These are phyloP conservation scores for Pseudocercospora cruenta DNA, from an alignment of 2,329 filamentous ascomycete species.

Conservation along the genomic window DNA sequence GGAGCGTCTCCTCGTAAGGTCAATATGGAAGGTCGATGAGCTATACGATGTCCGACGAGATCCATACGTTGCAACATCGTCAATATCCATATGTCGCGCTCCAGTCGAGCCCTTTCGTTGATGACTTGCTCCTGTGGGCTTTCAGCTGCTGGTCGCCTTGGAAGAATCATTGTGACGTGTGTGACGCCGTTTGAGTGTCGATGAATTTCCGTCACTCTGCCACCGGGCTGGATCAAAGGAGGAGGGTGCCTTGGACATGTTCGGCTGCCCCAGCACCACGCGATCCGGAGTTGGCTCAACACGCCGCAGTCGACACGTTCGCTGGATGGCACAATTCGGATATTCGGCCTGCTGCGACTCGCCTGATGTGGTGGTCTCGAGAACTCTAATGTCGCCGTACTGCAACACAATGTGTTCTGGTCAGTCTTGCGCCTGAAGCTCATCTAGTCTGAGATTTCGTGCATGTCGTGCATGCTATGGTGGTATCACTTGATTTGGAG, in stretches of 20 bases:
- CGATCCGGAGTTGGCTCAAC: background rate
- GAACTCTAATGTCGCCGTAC: background rate
- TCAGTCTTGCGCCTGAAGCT: no score
- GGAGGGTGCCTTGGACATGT: background rate
- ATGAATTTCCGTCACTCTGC: background rate
- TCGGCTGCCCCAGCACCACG: background rate
- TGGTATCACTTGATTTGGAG: background rate
- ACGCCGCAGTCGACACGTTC: background rate
- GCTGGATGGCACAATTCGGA: background rate
- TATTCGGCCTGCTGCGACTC: background rate
- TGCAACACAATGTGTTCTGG: background rate
- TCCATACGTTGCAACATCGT: background rate
- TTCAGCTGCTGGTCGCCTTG: background rate
- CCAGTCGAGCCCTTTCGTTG: background rate
- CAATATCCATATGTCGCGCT: background rate
- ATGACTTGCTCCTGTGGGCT: background rate
- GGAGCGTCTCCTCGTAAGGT: background rate
- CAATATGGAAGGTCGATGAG: background rate
- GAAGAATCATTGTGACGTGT: background rate
- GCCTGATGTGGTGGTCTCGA: background rate
- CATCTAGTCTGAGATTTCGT: no score
- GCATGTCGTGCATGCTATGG: no score
- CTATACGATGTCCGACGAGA: background rate
- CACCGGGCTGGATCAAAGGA: background rate
- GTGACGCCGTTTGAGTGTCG: background rate